A percentile compares a stretch with the other conserved stretches of the same genome.
These are phyloP conservation scores for Gomphus bonarii DNA, from an alignment of 1,284 basidiomycete genomes.

Conservation along the genomic window DNA sequence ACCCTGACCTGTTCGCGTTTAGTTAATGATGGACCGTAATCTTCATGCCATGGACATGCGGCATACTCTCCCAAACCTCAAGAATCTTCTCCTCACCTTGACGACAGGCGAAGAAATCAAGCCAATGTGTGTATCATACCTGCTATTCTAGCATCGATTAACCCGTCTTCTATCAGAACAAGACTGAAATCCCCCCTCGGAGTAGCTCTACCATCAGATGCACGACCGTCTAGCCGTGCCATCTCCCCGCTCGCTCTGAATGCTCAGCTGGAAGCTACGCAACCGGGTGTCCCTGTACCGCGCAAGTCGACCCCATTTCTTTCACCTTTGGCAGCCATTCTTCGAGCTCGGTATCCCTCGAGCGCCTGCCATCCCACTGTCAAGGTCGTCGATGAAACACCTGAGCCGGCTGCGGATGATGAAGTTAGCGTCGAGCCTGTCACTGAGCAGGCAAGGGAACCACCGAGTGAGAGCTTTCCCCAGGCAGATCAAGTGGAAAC, in stretches of 20 bases:
- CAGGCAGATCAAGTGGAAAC: neutral
- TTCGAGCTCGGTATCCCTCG: conserved; percentile 49
- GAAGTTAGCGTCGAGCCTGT: conserved; percentile 11
- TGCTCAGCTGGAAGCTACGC: conserved; percentile 21
- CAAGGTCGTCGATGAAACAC: conserved; percentile 15
- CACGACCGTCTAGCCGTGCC: conserved; percentile 14
- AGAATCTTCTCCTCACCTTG: conserved; percentile 84
- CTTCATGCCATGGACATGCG: conserved; percentile 86
- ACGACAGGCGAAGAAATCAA: conserved; percentile 50
- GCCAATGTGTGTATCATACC: conserved; percentile 32
- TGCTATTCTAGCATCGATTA: conserved; percentile 3
- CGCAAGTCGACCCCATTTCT: conserved; percentile 37
- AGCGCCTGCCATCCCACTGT: conserved; percentile 20
- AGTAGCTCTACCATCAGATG: conserved; percentile 6
- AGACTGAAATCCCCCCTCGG: conserved; percentile 7
- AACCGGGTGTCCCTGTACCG: conserved; percentile 20
- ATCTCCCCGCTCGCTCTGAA: conserved; percentile 21
- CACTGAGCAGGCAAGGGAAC: neutral
- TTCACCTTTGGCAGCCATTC: conserved; percentile 52
- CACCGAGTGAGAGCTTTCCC: neutral
- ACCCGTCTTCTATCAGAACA: neutral
- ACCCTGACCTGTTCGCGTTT: conserved; percentile 12
- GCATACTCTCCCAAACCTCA: conserved; percentile 93
- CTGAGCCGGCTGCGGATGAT: conserved; percentile 19
- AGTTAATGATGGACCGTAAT: conserved; percentile 87